These are phyloP conservation scores for Periconia sp. DNA, from an alignment of 2,329 filamentous ascomycete species.

Conservation along the genomic window DNA sequence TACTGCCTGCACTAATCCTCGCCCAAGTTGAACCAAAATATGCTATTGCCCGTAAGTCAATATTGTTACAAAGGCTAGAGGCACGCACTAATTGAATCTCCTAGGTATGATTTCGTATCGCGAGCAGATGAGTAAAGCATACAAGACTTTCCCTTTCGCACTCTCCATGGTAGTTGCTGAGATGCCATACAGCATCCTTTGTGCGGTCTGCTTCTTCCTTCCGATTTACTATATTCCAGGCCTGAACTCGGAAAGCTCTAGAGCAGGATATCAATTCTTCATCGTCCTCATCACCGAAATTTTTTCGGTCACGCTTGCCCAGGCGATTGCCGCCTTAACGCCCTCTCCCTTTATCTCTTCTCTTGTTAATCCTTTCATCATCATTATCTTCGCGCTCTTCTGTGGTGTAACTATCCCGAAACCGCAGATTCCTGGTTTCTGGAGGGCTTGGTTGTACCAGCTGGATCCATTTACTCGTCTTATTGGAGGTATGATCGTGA, in stretches of 20 bases:
- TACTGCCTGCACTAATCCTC: constrained; percentile 82
- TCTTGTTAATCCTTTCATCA: constrained; percentile 80
- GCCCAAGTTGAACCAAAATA: constrained; percentile 86
- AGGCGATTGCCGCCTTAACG: constrained; percentile 74
- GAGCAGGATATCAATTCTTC: constrained; percentile 86
- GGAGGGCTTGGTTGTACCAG: constrained; percentile 81
- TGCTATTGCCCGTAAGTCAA: constrained; percentile 77
- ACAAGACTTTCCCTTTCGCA: constrained; percentile 79
- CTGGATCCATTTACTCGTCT: constrained; percentile 84
- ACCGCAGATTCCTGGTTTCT: constrained; percentile 78
- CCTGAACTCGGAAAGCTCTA: constrained; percentile 65
- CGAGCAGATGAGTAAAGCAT: constrained; percentile 85
- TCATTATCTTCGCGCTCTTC: constrained; percentile 84
- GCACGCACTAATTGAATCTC: too few relatives aligned
- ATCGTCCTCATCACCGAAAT: constrained; percentile 83
- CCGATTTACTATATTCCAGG: constrained; percentile 86
- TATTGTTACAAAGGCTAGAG: too few relatives aligned
- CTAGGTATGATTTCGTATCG: constrained; percentile 85
- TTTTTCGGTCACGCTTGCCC: constrained; percentile 81
- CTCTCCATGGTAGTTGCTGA: constrained; percentile 81
- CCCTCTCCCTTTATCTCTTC: constrained; percentile 80
- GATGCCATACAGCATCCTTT: constrained; percentile 82
- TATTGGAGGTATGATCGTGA: constrained; percentile 79
- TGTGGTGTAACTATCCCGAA: constrained; percentile 85
- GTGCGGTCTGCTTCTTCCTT: constrained; percentile 80